These are phyloP conservation scores for Vaccinium corymbosum DNA, from an alignment of 148 eudicot genomes.

Conservation along the genomic window DNA sequence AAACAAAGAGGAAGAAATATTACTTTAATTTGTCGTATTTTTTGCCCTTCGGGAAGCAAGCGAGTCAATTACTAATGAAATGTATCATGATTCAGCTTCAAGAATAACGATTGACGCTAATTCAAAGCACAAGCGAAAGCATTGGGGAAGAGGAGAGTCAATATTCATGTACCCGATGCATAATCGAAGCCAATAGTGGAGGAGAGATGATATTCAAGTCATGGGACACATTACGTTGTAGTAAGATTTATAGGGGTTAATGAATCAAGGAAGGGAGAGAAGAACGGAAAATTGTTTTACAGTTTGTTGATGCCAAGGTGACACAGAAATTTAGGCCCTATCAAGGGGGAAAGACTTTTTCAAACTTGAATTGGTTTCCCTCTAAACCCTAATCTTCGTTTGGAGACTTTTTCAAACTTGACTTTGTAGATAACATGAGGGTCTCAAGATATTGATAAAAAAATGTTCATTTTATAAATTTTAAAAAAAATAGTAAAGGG, in stretches of 20 bases:
- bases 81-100: not conserved
- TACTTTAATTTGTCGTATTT: not conserved
- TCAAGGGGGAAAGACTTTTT: not conserved
- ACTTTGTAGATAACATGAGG: no score
- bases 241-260: not conserved
- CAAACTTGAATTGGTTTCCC: not conserved
- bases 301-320: not conserved
- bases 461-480: no score
- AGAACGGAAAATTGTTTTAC: not conserved
- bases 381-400: not conserved
- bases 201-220: not conserved
- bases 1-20: not conserved
- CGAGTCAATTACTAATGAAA: not conserved
- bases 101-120: not conserved
- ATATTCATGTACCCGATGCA: no score
- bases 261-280: not conserved
- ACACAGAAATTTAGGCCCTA: not conserved
- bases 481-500: no score
- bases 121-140: not conserved
- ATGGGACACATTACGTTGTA: not conserved
- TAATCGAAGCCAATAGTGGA: no score
- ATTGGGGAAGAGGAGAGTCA: no score
- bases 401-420: no score
- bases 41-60: not conserved
- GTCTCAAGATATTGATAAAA: no score